Percentiles rank a stretch among this genome's conserved stretches.
These are phyloP conservation scores for Pinus taeda DNA, from an alignment of 75 land plant species.

Conservation along the genomic window DNA sequence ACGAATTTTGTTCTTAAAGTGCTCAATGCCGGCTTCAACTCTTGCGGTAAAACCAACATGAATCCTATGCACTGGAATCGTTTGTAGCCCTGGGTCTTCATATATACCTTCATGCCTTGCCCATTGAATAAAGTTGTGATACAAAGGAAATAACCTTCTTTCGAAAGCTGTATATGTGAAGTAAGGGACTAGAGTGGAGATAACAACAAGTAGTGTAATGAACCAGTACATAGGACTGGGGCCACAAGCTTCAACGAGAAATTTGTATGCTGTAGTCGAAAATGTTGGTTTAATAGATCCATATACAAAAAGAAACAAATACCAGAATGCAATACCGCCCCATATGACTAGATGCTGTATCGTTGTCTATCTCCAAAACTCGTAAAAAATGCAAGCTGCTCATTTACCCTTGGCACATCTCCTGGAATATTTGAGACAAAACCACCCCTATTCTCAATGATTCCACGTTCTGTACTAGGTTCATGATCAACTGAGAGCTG, in stretches of 20 bases:
- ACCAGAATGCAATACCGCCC: slow-evolving; percentile 73
- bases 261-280: slow-evolving; percentile 57
- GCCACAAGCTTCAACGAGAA: slow-evolving; percentile 55
- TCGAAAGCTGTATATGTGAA: slow-evolving; percentile 48
- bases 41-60: slow-evolving; percentile 33
- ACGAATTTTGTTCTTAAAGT: neutral
- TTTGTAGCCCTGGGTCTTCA: slow-evolving; percentile 60
- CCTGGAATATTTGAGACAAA: slow-evolving; percentile 96
- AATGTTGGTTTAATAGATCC: slow-evolving; percentile 41
- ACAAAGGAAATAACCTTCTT: slow-evolving; percentile 74
- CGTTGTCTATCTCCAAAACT: slow-evolving; percentile 68
- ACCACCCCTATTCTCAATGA: slow-evolving; percentile 73
- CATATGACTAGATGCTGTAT: slow-evolving; percentile 72
- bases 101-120: slow-evolving; percentile 47
- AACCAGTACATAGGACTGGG: slow-evolving; percentile 44
- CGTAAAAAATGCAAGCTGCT: slow-evolving; percentile 72
- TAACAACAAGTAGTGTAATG: slow-evolving; percentile 45
- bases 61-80: slow-evolving; percentile 27
- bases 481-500: slow-evolving; percentile 88
- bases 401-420: slow-evolving; percentile 75
- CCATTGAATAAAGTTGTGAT: slow-evolving; percentile 62
- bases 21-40: slow-evolving; percentile 23
- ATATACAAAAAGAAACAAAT: slow-evolving; percentile 53
- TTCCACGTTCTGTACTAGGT: slow-evolving; percentile 54
- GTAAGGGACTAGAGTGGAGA: slow-evolving; percentile 68